Evolutionary conservation across 208 protist species (phyloP).

Genomic region (Vickermania spadyakhi): DNA sequence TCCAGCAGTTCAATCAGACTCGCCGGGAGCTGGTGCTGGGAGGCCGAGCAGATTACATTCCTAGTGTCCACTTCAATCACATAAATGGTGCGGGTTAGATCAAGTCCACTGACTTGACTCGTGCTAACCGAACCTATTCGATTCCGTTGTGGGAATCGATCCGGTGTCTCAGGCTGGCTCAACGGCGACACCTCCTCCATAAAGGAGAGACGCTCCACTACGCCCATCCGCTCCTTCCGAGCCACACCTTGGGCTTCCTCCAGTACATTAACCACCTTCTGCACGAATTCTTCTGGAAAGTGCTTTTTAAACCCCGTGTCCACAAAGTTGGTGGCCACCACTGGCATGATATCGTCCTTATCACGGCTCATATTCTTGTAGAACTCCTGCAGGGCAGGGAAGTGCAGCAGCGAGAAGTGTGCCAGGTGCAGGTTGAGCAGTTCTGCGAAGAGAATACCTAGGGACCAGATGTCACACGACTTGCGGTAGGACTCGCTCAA

Average conservation of each 20-base stretch:
- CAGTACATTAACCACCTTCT: neutral
- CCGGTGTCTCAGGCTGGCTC: neutral
- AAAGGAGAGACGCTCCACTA: neutral
- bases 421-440: slow-evolving; percentile 65
- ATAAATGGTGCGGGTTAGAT: neutral
- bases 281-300: neutral
- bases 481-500: slow-evolving; percentile 74
- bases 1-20: slow-evolving; percentile 65
- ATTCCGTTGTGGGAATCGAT: too few species aligned
- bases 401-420: slow-evolving; percentile 58
- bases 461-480: slow-evolving; percentile 76
- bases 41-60: neutral
- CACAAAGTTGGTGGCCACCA: slow-evolving; percentile 7
- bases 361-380: slow-evolving; percentile 46
- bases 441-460: slow-evolving; percentile 68
- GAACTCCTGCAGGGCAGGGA: slow-evolving; percentile 53
- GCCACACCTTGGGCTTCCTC: neutral
- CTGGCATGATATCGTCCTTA: slow-evolving; percentile 28
- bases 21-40: slow-evolving; percentile 25
- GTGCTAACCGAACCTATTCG: neutral
- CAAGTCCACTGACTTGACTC: too few species aligned
- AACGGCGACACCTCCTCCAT: neutral
- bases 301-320: neutral
- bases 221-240: neutral
- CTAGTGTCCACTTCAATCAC: neutral